Conservation (phyloP, 306 rosid species). For the Ochetophila trinervis region DNA sequence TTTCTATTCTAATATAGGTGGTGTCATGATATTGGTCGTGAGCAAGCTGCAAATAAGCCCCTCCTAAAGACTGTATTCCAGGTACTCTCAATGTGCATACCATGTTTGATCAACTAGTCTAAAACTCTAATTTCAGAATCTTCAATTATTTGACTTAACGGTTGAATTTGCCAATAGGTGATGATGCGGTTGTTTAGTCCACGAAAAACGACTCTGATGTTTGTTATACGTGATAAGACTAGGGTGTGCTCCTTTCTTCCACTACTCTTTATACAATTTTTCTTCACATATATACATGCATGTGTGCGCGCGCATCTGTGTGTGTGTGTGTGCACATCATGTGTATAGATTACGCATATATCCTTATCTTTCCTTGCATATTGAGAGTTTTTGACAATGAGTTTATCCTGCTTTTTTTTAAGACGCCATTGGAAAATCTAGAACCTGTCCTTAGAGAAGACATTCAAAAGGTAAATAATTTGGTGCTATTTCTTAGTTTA, state of each 20-base stretch:
- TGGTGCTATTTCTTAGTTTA: slow-evolving; percentile 18
- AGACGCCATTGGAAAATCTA: slow-evolving; percentile 97
- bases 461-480: slow-evolving; percentile 74
- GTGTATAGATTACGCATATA: slow-evolving; percentile 5
- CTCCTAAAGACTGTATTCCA: slow-evolving; percentile 95
- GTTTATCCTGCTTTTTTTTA: slow-evolving; percentile 27
- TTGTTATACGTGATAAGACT: slow-evolving; percentile 98
- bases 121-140: slow-evolving; percentile 12
- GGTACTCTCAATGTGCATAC: slow-evolving; percentile 38
- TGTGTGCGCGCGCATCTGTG: too few species aligned
- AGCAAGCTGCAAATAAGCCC: slow-evolving; percentile 99
- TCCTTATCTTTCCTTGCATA: slow-evolving; percentile 1
- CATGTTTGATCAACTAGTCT: slow-evolving; percentile 7
- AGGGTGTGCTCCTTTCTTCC: slow-evolving; percentile 54
- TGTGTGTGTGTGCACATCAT: slow-evolving; percentile 8
- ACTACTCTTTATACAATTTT: neutral
- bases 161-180: slow-evolving; percentile 48
- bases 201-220: slow-evolving; percentile 89
- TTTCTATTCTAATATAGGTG: slow-evolving; percentile 57
- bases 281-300: neutral
- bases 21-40: slow-evolving; percentile 99
- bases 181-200: slow-evolving; percentile 99
- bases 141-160: slow-evolving; percentile 4
- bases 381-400: slow-evolving; percentile 22
- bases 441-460: slow-evolving; percentile 98